Evolutionary conservation across 2,329 filamentous ascomycete species (phyloP).

Genomic region (Diaporthe sp.): DNA sequence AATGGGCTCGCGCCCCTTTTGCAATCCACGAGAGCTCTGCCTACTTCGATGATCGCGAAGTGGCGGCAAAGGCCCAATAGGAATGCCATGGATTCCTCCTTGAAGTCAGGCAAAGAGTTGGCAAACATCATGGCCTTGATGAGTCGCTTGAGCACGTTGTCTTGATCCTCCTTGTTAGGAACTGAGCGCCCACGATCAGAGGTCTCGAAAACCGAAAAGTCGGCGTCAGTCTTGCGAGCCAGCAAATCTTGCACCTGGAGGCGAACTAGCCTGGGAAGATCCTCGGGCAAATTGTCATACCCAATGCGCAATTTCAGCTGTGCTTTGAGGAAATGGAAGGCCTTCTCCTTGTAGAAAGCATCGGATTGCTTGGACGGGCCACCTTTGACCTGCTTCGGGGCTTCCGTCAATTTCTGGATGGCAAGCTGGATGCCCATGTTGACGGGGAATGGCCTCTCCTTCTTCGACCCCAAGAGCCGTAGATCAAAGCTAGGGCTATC

Average conservation of each 20-base stretch:
- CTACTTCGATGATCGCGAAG: constrained; percentile 91
- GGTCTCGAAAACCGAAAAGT: constrained; percentile 78
- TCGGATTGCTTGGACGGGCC: constrained; percentile 74
- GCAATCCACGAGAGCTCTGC: constrained; percentile 83
- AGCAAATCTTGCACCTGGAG: constrained; percentile 91
- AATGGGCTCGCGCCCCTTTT: constrained; percentile 86
- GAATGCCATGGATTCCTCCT: constrained; percentile 81
- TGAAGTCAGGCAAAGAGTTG: constrained; percentile 84
- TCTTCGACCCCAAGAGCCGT: constrained; percentile 88
- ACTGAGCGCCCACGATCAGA: constrained; percentile 88
- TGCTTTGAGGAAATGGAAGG: constrained; percentile 87
- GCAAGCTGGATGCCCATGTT: constrained; percentile 90
- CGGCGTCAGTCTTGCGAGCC: constrained; percentile 78
- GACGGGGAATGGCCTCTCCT: constrained; percentile 88
- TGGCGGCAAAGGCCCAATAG: constrained; percentile 88
- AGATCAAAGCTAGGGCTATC: constrained; percentile 91
- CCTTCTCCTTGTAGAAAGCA: constrained; percentile 91
- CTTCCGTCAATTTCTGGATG: constrained; percentile 87
- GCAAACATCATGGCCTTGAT: constrained; percentile 92
- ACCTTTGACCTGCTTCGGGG: constrained; percentile 73
- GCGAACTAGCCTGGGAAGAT: constrained; percentile 86
- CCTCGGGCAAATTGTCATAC: constrained; percentile 88
- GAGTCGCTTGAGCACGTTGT: constrained; percentile 85
- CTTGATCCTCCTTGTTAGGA: constrained; percentile 87
- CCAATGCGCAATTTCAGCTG: constrained; percentile 94